Percentiles rank a stretch among this genome's conserved stretches.
Evolutionary conservation across 2,329 filamentous ascomycete genomes (phyloP).

Genomic region (Periconia sp.): DNA sequence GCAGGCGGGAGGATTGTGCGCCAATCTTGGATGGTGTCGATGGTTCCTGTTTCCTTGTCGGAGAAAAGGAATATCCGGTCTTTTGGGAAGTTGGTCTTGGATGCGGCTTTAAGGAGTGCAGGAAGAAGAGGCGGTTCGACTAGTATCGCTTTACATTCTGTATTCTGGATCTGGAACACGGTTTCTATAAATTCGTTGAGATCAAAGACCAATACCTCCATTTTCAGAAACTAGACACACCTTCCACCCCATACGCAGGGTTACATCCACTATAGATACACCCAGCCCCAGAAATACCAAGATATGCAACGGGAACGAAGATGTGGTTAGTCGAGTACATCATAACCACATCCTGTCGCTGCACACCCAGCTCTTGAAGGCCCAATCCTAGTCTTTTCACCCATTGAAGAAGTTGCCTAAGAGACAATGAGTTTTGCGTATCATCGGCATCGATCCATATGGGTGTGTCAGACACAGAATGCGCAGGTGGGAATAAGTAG

Average conservation of each 20-base stretch:
- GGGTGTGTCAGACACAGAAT: conserved; percentile 47
- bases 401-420: conserved; percentile 53
- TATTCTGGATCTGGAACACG: conserved; percentile 55
- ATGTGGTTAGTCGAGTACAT: conserved; percentile 59
- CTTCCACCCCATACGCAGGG: conserved; percentile 53
- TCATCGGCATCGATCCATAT: conserved; percentile 58
- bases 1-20: conserved; percentile 40
- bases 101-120: conserved; percentile 48
- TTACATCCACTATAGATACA: conserved; percentile 60
- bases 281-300: conserved; percentile 56
- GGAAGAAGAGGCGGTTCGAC: conserved; percentile 52
- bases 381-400: conserved; percentile 55
- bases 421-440: conserved; percentile 49
- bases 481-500: conserved; percentile 37
- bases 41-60: conserved; percentile 37
- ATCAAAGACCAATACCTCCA: not conserved
- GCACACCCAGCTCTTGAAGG: conserved; percentile 50
- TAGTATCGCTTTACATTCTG: conserved; percentile 53
- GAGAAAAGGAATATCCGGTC: conserved; percentile 54
- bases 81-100: conserved; percentile 44
- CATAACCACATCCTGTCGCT: conserved; percentile 56
- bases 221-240: conserved; percentile 24
- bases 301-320: conserved; percentile 57
- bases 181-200: conserved; percentile 44
- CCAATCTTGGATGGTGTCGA: conserved; percentile 48